Evolutionary conservation across 2,329 filamentous ascomycete genomes (phyloP), one percentile per base, ranked within the genome.

Genomic region (Samsoniella hepiali): DNA sequence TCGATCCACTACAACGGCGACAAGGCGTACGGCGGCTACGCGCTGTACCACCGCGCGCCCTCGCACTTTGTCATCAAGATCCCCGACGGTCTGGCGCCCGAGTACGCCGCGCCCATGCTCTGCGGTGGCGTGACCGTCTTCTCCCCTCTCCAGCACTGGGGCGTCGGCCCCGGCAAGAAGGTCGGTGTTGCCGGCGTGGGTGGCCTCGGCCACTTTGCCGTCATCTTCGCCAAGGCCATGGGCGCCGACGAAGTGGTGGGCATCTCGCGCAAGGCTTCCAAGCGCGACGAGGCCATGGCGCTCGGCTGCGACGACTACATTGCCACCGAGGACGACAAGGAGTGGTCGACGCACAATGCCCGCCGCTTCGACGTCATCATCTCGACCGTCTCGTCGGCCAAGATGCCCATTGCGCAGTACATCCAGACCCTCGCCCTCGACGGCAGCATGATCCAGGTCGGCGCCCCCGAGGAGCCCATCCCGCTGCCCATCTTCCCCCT

Each of bases 61-160:
- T 72, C 71, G 11, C 72, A 73, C 65, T 91, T 90, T 64, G 78
- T 77, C 27, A 67, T 82, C 67, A 79, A 78, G 68, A 79, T 82
- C 55, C 79, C 79, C n/a, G 75, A 78, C 13, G 73, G 72, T 3
- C 64, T 82, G 6, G 67, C 72, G 2, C 74, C 74, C 2, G 79
- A 77, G 59, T 66, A 75, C 59, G 78, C 79, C 10, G 80, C 88
- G 22, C 88, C 89, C 3, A 86, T 91, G 83, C 78, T 91, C 49
- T 91, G 89, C 70, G 89, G 82, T 29, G 89, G 89, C 15, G 81
- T 91, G 40, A 92, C 89, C 0, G 79, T 88, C 7, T 92, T 81
- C 71, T 79, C 81, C 11, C 89, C 89, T 1, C 74, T 92, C 57
- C 79, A 79, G 68, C 80, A 85, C 59, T 84, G 89, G 66, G 85